phyloP scores from a whole-genome alignment of 129 eudicot species.

The Flaveria brownii region DNA sequence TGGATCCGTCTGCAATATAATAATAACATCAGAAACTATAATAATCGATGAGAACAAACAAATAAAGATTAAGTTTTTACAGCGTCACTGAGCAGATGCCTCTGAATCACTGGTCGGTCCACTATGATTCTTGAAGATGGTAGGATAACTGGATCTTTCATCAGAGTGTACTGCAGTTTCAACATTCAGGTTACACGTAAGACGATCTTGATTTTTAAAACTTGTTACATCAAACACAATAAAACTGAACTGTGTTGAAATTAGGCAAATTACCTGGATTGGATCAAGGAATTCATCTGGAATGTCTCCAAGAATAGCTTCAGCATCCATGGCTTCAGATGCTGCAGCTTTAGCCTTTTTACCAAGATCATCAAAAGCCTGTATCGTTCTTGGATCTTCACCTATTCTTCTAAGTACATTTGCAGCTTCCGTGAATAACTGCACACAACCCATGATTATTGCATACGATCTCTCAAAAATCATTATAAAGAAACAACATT shows the following conservation, averaged over 20 bases:
- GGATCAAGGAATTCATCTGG: constrained; percentile 98
- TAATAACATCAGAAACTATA: background rate
- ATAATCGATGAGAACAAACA: background rate
- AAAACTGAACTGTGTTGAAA: background rate
- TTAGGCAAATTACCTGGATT: constrained; percentile 54
- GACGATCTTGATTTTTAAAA: constrained; percentile 1
- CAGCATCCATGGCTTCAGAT: constrained; percentile 89
- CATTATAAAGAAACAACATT: background rate
- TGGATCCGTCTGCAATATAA: constrained; percentile 77
- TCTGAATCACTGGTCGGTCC: constrained; percentile 90
- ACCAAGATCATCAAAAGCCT: constrained; percentile 81
- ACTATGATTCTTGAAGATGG: constrained; percentile 86
- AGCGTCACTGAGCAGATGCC: constrained; percentile 89
- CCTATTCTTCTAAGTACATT: constrained; percentile 74
- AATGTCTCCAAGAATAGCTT: constrained; percentile 90
- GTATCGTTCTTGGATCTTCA: constrained; percentile 75
- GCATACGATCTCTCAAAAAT: background rate
- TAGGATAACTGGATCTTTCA: constrained; percentile 90
- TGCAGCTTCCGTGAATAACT: constrained; percentile 91
- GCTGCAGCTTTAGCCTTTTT: constrained; percentile 82
- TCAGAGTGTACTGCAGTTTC: constrained; percentile 77
- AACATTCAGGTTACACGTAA: constrained; percentile 3
- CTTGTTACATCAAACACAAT: background rate
- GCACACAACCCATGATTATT: constrained; percentile 20
- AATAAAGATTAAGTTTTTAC: constrained; percentile 36